Evolutionary conservation across 768 basidiomycete species (phyloP).

Genomic region (Kwoniella europaea): DNA sequence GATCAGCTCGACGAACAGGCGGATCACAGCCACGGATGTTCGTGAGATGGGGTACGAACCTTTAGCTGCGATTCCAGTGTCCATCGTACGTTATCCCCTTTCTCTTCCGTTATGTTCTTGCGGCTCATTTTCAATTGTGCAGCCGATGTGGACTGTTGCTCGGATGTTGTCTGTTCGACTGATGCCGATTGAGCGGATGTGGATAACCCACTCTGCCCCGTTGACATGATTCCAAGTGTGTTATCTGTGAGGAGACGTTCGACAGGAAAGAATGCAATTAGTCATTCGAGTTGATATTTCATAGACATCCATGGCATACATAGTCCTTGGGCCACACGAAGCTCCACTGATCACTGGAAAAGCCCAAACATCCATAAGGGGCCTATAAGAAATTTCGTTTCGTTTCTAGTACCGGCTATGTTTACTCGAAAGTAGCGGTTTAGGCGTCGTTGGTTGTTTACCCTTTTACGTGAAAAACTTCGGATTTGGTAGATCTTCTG

Average conservation of each 20-base stretch:
- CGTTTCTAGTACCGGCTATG: not conserved
- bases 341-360: not conserved
- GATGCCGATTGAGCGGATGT: not conserved
- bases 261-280: too few species aligned
- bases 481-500: not conserved
- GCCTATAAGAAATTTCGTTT: not conserved
- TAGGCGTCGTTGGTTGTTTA: not conserved
- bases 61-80: constrained; percentile 10
- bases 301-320: not conserved
- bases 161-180: not conserved
- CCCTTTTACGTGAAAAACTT: not conserved
- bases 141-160: not conserved
- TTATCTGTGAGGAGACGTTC: not conserved
- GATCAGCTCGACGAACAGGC: too few species aligned
- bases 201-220: not conserved
- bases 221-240: not conserved
- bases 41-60: constrained; percentile 3
- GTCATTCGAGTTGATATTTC: too few species aligned
- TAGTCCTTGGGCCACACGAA: not conserved
- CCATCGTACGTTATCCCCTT: not conserved
- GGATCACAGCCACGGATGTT: too few species aligned
- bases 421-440: not conserved
- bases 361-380: not conserved
- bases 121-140: not conserved
- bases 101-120: not conserved